A percentile compares a stretch with the other conserved stretches of the same genome.
phyloP scores from a whole-genome alignment of 352 stramenopile genomes.

The Phytophthora brassicae region DNA sequence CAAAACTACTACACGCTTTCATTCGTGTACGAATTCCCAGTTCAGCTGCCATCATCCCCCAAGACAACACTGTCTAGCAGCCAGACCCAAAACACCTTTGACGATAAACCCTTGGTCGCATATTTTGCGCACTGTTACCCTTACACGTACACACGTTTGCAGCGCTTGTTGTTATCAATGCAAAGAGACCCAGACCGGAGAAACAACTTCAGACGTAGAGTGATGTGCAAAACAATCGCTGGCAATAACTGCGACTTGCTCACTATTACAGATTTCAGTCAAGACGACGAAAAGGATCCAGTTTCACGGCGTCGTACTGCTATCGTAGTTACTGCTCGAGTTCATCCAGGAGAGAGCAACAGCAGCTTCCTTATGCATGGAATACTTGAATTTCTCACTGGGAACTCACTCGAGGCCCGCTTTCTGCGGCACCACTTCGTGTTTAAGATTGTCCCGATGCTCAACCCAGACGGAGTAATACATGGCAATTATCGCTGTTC shows the following conservation, averaged over 20 bases:
- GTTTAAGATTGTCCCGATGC: slow-evolving; percentile 92
- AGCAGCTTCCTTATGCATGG: slow-evolving; percentile 90
- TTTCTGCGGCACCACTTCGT: slow-evolving; percentile 83
- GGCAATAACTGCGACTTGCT: slow-evolving; percentile 88
- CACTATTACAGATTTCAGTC: slow-evolving; percentile 84
- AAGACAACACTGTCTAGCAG: background rate
- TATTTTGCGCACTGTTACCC: slow-evolving; percentile 87
- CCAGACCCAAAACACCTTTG: background rate
- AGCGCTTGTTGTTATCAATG: slow-evolving; percentile 52
- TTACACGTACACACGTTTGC: slow-evolving; percentile 83
- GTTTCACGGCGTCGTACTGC: slow-evolving; percentile 38
- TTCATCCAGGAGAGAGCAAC: slow-evolving; percentile 90
- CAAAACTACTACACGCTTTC: slow-evolving; percentile 73
- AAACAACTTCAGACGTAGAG: slow-evolving; percentile 51
- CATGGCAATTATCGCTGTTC: slow-evolving; percentile 91
- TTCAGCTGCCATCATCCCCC: slow-evolving; percentile 3
- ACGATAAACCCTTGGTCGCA: slow-evolving; percentile 33
- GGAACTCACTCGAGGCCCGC: slow-evolving; percentile 61
- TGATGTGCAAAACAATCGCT: slow-evolving; percentile 82
- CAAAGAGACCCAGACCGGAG: slow-evolving; percentile 56
- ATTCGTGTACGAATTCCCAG: slow-evolving; percentile 70
- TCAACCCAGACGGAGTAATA: slow-evolving; percentile 93
- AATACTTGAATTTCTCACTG: slow-evolving; percentile 86
- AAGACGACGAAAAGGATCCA: slow-evolving; percentile 44
- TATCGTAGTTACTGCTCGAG: slow-evolving; percentile 80